A percentile compares a stretch with the other conserved stretches of the same genome.
phyloP scores from a whole-genome alignment of 441 rosid genomes.

The Euphorbia celastroides region DNA sequence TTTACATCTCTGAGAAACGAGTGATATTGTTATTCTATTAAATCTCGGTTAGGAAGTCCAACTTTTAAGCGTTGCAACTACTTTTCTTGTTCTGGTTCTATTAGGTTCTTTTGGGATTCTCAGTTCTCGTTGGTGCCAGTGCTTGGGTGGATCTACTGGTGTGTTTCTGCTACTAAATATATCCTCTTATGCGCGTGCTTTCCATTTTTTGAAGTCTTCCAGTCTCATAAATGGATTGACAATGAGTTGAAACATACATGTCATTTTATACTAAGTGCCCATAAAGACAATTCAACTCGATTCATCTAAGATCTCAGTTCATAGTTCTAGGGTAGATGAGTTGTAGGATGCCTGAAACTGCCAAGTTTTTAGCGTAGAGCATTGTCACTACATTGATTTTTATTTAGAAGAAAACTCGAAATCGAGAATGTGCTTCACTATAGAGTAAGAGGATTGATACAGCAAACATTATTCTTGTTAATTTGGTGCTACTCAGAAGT shows the following conservation, averaged over 20 bases:
- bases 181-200: neutral
- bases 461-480: neutral
- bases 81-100: neutral
- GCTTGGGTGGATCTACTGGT: constrained; percentile 99
- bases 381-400: neutral
- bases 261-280: neutral
- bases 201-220: neutral
- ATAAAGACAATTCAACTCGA: neutral
- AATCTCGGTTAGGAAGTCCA: neutral
- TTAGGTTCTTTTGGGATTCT: constrained; percentile 95
- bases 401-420: neutral
- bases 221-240: neutral
- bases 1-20: neutral
- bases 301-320: neutral
- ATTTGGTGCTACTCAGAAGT: neutral
- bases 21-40: neutral
- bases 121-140: constrained; percentile 95
- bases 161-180: constrained; percentile 10
- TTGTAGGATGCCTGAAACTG: neutral
- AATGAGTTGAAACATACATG: neutral
- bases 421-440: neutral
- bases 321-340: neutral
- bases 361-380: neutral
- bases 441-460: neutral
- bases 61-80: neutral